Conservation (phyloP, 1,284 basidiomycete species). For the Fomitopsis betulina region DNA sequence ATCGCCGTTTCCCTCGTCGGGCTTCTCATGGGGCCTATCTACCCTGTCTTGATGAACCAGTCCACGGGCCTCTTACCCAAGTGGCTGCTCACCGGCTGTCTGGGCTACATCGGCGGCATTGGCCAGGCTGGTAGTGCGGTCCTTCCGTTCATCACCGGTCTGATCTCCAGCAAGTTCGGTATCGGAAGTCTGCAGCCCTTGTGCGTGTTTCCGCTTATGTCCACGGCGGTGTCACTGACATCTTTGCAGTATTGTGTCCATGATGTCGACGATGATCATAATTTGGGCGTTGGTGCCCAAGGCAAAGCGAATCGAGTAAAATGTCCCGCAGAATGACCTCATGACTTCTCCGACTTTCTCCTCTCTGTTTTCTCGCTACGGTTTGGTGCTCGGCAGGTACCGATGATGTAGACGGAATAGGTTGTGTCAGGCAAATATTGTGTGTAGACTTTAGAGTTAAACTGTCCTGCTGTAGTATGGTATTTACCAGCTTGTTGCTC, state of each 20-base stretch:
- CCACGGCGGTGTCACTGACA: background rate
- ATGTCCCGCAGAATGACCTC: too few species aligned
- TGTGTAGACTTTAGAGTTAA: too few species aligned
- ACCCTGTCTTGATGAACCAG: slow-evolving; percentile 50
- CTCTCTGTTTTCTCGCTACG: background rate
- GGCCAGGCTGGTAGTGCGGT: slow-evolving; percentile 50
- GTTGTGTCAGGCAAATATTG: too few species aligned
- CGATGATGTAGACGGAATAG: background rate
- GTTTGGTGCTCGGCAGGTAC: background rate
- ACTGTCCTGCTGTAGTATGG: too few species aligned
- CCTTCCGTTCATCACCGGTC: slow-evolving; percentile 53
- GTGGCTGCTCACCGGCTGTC: slow-evolving; percentile 46
- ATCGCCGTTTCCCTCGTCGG: slow-evolving; percentile 52
- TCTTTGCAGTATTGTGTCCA: slow-evolving; percentile 20
- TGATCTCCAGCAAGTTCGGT: slow-evolving; percentile 43
- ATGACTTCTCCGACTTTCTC: background rate
- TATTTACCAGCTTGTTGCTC: too few species aligned
- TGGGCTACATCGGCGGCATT: slow-evolving; percentile 53
- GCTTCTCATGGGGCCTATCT: slow-evolving; percentile 47
- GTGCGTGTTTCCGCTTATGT: slow-evolving; percentile 30
- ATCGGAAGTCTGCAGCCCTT: slow-evolving; percentile 52
- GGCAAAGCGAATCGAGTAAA: slow-evolving; percentile 16
- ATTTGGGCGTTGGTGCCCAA: slow-evolving; percentile 28
- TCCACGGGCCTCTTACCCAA: slow-evolving; percentile 42
- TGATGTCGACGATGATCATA: slow-evolving; percentile 29